phyloP scores from a whole-genome alignment of 768 basidiomycete genomes.

The Trametopsis cervina region DNA sequence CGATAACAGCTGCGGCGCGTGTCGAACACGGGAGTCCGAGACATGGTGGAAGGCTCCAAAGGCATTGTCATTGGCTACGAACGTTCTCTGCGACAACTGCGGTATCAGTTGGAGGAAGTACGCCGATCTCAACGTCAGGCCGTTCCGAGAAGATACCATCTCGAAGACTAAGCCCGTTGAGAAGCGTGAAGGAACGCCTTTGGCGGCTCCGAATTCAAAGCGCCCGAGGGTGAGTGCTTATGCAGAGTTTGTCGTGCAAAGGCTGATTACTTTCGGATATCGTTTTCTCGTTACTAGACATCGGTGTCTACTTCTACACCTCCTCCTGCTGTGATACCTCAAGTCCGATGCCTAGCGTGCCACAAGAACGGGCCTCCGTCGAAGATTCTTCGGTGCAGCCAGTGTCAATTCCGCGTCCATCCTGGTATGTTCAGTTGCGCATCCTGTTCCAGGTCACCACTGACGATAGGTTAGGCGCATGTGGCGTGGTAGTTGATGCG shows the following conservation, averaged over 20 bases:
- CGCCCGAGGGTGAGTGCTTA: constrained; percentile 52
- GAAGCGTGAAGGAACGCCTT: constrained; percentile 57
- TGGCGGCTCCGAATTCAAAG: constrained; percentile 48
- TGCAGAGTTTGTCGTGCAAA: too few species aligned
- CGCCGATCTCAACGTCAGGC: constrained; percentile 77
- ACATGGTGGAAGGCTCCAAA: constrained; percentile 93
- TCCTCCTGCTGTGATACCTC: constrained; percentile 54
- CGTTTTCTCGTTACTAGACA: constrained; percentile 20
- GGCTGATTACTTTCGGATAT: too few species aligned
- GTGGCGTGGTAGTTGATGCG: constrained; percentile 64
- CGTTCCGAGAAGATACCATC: constrained; percentile 56
- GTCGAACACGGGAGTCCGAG: constrained; percentile 71
- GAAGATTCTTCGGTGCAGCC: constrained; percentile 75
- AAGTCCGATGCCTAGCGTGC: constrained; percentile 71
- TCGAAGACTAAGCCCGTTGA: constrained; percentile 28
- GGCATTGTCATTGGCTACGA: constrained; percentile 50
- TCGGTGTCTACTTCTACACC: constrained; percentile 53
- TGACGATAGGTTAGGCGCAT: constrained; percentile 38
- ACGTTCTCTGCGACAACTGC: constrained; percentile 78
- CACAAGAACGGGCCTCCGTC: constrained; percentile 66
- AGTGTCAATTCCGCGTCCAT: constrained; percentile 75
- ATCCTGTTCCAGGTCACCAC: neutral
- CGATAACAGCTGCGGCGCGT: constrained; percentile 69
- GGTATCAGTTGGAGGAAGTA: constrained; percentile 92
- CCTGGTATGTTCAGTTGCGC: constrained; percentile 44